Conservation (phyloP, 1,284 basidiomycete species). For the Papiliotrema terrestris region DNA sequence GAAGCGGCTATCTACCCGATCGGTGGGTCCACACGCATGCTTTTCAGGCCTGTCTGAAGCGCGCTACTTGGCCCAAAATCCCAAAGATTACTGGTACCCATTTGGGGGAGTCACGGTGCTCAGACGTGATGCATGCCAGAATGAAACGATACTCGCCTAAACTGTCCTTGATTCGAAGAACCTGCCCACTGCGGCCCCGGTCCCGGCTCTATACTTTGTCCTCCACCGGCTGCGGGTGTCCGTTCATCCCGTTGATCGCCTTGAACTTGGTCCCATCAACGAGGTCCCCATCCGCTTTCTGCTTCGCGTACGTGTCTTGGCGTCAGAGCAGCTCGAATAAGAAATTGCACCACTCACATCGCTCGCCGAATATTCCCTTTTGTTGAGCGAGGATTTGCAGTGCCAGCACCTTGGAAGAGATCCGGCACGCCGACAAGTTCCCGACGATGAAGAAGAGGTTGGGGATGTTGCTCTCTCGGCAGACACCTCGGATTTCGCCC, state of each 20-base stretch:
- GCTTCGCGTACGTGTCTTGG: constrained; percentile 30
- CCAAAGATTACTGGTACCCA: no score
- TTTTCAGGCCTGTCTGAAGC: no score
- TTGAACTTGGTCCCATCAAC: constrained; percentile 21
- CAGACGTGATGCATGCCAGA: no score
- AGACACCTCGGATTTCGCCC: constrained; percentile 57
- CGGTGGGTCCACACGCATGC: no score
- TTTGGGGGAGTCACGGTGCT: no score
- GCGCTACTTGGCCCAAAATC: no score
- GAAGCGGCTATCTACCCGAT: no score
- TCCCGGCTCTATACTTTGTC: constrained; percentile 1
- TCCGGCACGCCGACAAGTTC: constrained; percentile 56
- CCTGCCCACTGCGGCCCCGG: no score
- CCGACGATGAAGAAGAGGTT: constrained; percentile 44
- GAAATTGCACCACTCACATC: constrained; percentile 36
- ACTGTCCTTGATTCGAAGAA: no score
- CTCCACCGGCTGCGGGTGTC: constrained; percentile 8
- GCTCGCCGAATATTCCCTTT: constrained; percentile 54
- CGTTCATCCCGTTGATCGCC: constrained; percentile 21
- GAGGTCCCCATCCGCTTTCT: constrained; percentile 24
- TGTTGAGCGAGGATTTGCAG: constrained; percentile 63
- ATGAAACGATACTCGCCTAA: no score
- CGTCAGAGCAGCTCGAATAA: background rate
- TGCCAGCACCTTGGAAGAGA: constrained; percentile 60
- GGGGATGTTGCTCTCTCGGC: constrained; percentile 55